Evolutionary conservation across 2,329 filamentous ascomycete species (phyloP).

Genomic region (Pyrenophora tritici-repentis): DNA sequence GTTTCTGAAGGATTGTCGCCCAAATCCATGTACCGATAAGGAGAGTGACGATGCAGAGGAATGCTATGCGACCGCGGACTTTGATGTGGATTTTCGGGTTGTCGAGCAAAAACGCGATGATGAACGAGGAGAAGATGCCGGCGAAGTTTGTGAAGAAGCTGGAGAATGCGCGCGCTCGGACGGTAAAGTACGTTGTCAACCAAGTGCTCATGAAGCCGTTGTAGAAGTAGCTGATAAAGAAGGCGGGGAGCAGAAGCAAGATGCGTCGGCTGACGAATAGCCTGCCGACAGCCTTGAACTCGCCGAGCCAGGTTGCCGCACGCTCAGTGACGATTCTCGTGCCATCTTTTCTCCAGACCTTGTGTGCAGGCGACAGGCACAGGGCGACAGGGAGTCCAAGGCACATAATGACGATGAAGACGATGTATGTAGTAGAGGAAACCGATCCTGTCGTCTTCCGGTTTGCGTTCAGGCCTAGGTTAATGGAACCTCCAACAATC

Average conservation of each 20-base stretch:
- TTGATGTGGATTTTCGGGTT: constrained; percentile 43
- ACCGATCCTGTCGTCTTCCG: constrained; percentile 48
- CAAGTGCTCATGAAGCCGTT: constrained; percentile 45
- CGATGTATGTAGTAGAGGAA: constrained; percentile 50
- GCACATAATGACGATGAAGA: constrained; percentile 56
- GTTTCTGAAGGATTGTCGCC: constrained; percentile 40
- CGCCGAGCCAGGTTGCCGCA: constrained; percentile 29
- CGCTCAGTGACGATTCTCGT: constrained; percentile 38
- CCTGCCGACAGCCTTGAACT: constrained; percentile 39
- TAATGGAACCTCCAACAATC: constrained; percentile 58
- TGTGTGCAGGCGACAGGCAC: constrained; percentile 52
- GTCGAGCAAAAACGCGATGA: constrained; percentile 42
- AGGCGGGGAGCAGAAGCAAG: constrained; percentile 40
- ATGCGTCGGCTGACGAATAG: constrained; percentile 40
- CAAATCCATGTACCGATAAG: constrained; percentile 45
- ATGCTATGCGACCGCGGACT: constrained; percentile 36
- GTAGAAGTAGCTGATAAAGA: constrained; percentile 49
- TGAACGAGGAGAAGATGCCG: constrained; percentile 44
- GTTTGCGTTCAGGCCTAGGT: constrained; percentile 54
- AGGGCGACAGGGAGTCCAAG: constrained; percentile 52
- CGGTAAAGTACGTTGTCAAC: constrained; percentile 45
- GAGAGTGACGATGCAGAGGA: constrained; percentile 36
- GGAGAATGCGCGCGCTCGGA: constrained; percentile 42
- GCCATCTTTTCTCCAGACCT: constrained; percentile 53
- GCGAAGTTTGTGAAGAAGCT: constrained; percentile 47